Evolutionary conservation across 768 basidiomycete genomes (phyloP).

Genomic region (Pleurotus citrinopileatus): DNA sequence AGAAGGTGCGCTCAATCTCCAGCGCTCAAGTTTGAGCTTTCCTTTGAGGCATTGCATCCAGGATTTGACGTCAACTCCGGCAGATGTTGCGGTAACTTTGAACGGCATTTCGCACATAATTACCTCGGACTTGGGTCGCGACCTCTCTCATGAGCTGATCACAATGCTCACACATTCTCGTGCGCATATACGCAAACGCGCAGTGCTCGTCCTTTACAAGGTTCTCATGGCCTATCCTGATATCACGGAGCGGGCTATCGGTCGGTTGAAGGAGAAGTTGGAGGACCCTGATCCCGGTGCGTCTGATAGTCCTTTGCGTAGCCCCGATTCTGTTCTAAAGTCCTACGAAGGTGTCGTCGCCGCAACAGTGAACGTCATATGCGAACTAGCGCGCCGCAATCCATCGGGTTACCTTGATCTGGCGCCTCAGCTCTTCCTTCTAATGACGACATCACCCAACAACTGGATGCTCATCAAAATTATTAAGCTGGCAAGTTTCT

Average conservation of each 20-base stretch:
- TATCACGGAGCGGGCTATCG: slow-evolving; percentile 59
- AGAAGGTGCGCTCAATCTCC: slow-evolving; percentile 66
- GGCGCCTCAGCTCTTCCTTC: slow-evolving; percentile 90
- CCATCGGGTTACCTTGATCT: slow-evolving; percentile 81
- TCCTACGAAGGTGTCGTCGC: slow-evolving; percentile 77
- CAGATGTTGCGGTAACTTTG: slow-evolving; percentile 72
- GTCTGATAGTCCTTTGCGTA: slow-evolving; percentile 11
- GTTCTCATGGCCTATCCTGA: slow-evolving; percentile 83
- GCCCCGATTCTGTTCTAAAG: background rate
- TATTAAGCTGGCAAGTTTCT: slow-evolving; percentile 74
- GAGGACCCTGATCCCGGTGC: slow-evolving; percentile 75
- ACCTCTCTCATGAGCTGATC: slow-evolving; percentile 82
- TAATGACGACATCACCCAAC: slow-evolving; percentile 91
- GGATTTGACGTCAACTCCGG: slow-evolving; percentile 78
- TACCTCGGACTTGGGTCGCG: slow-evolving; percentile 86
- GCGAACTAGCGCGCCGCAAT: slow-evolving; percentile 82
- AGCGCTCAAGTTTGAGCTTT: slow-evolving; percentile 3
- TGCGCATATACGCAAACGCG: slow-evolving; percentile 85
- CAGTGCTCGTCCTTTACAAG: slow-evolving; percentile 81
- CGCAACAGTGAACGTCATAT: slow-evolving; percentile 90
- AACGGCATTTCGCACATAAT: slow-evolving; percentile 84
- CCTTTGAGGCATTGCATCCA: slow-evolving; percentile 25
- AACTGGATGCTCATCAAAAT: slow-evolving; percentile 99
- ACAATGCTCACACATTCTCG: slow-evolving; percentile 89
- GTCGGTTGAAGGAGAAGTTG: slow-evolving; percentile 73